Conservation (phyloP, 1,284 basidiomycete genomes). For the Microbotryum intermedium region DNA sequence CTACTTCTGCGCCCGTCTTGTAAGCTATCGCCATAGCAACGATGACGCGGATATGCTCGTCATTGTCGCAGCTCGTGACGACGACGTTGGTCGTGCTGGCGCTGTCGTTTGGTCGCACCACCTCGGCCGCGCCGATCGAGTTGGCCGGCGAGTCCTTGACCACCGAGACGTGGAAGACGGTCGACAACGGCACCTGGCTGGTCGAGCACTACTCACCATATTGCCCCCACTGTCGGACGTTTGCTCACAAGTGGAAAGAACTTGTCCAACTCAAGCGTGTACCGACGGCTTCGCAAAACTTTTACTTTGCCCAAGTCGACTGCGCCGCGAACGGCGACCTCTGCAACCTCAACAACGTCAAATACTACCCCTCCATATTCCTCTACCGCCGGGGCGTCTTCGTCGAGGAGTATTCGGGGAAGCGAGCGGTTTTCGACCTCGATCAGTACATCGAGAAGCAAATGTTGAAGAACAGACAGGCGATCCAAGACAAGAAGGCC, state of each 20-base stretch:
- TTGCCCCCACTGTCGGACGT: conserved; percentile 65
- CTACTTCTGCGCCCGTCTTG: no score
- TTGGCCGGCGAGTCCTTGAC: conserved; percentile 5
- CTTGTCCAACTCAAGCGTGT: conserved; percentile 52
- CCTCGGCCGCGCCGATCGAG: conserved; percentile 11
- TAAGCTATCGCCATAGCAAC: no score
- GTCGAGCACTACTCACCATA: conserved; percentile 47
- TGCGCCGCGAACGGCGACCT: conserved; percentile 76
- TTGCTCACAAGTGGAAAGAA: conserved; percentile 68
- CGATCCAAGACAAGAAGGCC: conserved; percentile 42
- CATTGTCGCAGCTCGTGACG: no score
- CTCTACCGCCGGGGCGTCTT: conserved; percentile 60
- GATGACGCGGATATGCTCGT: no score
- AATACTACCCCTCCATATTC: conserved; percentile 69
- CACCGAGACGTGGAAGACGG: conserved; percentile 9
- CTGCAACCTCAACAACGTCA: conserved; percentile 59
- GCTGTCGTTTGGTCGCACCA: no score
- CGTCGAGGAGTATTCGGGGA: conserved; percentile 52
- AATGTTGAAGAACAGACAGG: conserved; percentile 43
- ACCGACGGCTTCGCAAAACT: conserved; percentile 48
- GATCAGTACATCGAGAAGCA: conserved; percentile 47
- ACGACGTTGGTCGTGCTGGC: no score
- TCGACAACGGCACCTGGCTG: conserved; percentile 19
- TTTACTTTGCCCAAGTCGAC: conserved; percentile 75
- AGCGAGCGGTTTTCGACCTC: conserved; percentile 49